A percentile compares a stretch with the other conserved stretches of the same genome.
Evolutionary conservation across 2,329 filamentous ascomycete species (phyloP).

Genomic region (Sclerotiophoma versabilis): DNA sequence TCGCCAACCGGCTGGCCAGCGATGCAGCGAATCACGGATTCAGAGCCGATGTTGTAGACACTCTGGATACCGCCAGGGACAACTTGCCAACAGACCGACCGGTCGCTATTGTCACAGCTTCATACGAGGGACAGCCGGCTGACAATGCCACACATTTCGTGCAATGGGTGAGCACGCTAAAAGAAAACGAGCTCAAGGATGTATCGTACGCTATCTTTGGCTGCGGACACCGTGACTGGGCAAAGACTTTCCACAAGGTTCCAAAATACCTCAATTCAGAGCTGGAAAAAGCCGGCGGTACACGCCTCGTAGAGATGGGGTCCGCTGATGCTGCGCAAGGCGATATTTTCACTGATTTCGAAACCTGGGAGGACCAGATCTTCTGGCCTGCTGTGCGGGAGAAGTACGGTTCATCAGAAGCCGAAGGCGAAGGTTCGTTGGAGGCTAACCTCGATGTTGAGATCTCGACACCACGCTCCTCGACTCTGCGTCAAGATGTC

Average conservation of each 20-base stretch:
- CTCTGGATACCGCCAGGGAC: slow-evolving; percentile 46
- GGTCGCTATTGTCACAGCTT: slow-evolving; percentile 50
- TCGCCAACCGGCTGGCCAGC: slow-evolving; percentile 49
- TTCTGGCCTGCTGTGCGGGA: slow-evolving; percentile 48
- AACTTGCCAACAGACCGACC: slow-evolving; percentile 47
- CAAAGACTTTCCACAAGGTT: slow-evolving; percentile 51
- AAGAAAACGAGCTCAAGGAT: slow-evolving; percentile 39
- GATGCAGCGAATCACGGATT: slow-evolving; percentile 49
- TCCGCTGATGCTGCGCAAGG: slow-evolving; percentile 47
- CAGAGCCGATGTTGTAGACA: slow-evolving; percentile 42
- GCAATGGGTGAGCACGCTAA: slow-evolving; percentile 46
- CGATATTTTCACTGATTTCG: slow-evolving; percentile 53
- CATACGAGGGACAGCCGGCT: slow-evolving; percentile 53
- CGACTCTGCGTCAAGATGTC: slow-evolving; percentile 47
- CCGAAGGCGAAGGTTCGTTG: slow-evolving; percentile 29
- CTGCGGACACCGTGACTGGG: slow-evolving; percentile 53
- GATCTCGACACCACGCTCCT: slow-evolving; percentile 44
- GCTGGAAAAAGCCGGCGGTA: slow-evolving; percentile 42
- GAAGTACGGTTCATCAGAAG: slow-evolving; percentile 39
- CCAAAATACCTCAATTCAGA: slow-evolving; percentile 47
- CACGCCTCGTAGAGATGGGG: slow-evolving; percentile 42
- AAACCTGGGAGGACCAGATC: slow-evolving; percentile 50
- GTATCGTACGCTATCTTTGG: slow-evolving; percentile 53
- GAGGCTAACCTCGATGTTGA: slow-evolving; percentile 43
- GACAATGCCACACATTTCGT: slow-evolving; percentile 54